Conservation (phyloP, 2,329 filamentous ascomycete species). For the Talaromyces sp. region DNA sequence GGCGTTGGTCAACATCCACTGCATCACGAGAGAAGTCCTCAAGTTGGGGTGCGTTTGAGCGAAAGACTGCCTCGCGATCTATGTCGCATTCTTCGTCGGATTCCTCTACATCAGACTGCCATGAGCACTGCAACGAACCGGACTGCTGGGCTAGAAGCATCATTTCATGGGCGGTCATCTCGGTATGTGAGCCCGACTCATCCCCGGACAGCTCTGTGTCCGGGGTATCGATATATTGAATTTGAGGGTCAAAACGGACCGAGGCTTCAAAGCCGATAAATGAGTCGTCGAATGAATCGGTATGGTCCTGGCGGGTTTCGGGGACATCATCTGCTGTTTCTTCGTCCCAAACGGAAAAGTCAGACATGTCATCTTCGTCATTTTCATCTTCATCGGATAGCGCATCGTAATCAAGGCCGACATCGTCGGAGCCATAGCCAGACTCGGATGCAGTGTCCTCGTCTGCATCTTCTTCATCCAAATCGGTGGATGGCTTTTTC, state of each 20-base stretch:
- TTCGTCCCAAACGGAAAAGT: conserved; percentile 36
- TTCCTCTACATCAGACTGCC: conserved; percentile 22
- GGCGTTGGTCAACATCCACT: conserved; percentile 41
- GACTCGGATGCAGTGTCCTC: conserved; percentile 34
- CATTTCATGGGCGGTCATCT: conserved; percentile 46
- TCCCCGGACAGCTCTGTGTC: conserved; percentile 27
- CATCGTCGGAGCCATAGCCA: conserved; percentile 42
- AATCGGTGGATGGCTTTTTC: conserved; percentile 33
- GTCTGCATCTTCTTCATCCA: conserved; percentile 29
- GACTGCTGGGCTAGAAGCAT: conserved; percentile 38
- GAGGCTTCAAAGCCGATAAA: conserved; percentile 41
- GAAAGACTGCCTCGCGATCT: conserved; percentile 21
- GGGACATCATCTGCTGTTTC: conserved; percentile 31
- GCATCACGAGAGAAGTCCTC: conserved; percentile 42
- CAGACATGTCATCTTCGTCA: conserved; percentile 34
- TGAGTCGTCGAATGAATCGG: conserved; percentile 38
- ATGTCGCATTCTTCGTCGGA: conserved; percentile 16
- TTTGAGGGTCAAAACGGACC: conserved; percentile 38
- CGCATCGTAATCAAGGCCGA: conserved; percentile 33
- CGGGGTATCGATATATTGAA: conserved; percentile 39
- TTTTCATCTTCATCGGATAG: conserved; percentile 29
- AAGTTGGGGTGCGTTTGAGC: conserved; percentile 26
- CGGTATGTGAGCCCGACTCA: conserved; percentile 24
- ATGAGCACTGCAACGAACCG: conserved; percentile 21
- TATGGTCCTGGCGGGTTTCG: conserved; percentile 33